Conservation (phyloP, 2,329 filamentous ascomycete species). For the Penicillium hesseltinei region DNA sequence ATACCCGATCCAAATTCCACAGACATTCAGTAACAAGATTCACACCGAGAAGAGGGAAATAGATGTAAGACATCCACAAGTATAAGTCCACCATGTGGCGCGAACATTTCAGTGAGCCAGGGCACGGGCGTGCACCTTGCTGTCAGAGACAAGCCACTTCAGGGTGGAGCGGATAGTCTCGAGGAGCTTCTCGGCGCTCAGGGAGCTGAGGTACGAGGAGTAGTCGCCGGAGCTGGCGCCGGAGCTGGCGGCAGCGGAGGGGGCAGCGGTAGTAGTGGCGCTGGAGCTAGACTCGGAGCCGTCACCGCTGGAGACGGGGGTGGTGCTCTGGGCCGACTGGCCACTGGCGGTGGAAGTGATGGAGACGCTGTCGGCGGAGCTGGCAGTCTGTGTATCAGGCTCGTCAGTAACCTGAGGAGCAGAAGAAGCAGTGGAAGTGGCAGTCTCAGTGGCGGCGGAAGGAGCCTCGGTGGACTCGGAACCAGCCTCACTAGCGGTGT, state of each 20-base stretch:
- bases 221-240: conserved; percentile 14
- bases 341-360: conserved; percentile 23
- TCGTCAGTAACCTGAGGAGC: conserved; percentile 23
- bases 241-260: conserved; percentile 5
- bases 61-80: neutral
- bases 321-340: conserved; percentile 23
- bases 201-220: conserved; percentile 31
- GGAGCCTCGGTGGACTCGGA: conserved; percentile 1
- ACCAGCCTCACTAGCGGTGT: conserved; percentile 9
- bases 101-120: conserved; percentile 23
- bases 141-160: conserved; percentile 34
- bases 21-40: neutral
- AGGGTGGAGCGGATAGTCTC: conserved; percentile 30
- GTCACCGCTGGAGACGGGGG: conserved; percentile 13
- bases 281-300: conserved; percentile 6
- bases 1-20: conserved; percentile 12
- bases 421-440: conserved; percentile 18
- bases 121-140: conserved; percentile 32
- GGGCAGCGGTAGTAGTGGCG: neutral
- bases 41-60: neutral
- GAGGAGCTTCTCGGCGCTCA: conserved; percentile 33
- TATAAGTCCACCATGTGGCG: neutral
- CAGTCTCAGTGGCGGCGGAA: conserved; percentile 12
- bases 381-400: conserved; percentile 25
- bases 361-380: conserved; percentile 20